These are phyloP conservation scores for Lyophyllum decastes DNA, from an alignment of 768 basidiomycete genomes.

Conservation along the genomic window DNA sequence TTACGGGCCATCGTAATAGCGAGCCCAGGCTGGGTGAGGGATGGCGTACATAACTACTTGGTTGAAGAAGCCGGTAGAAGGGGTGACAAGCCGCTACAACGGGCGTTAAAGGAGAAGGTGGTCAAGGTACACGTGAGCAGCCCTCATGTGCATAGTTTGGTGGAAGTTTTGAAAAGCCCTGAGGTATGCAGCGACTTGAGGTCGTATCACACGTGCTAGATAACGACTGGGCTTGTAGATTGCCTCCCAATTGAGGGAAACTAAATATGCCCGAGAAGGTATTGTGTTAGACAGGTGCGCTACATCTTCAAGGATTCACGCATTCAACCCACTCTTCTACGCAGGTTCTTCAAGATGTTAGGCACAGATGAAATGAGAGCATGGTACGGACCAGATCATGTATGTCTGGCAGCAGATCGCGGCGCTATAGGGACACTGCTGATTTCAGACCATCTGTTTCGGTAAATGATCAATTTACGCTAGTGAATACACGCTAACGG, in stretches of 20 bases:
- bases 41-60: conserved; percentile 83
- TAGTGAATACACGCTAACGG: background rate
- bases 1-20: conserved; percentile 94
- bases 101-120: conserved; percentile 78
- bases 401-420: conserved; percentile 85
- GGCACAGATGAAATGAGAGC: conserved; percentile 93
- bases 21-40: conserved; percentile 94
- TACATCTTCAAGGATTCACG: background rate
- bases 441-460: conserved; percentile 93
- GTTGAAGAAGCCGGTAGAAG: conserved; percentile 77
- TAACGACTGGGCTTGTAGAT: conserved; percentile 45
- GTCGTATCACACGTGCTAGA: background rate
- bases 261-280: conserved; percentile 95
- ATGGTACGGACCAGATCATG: conserved; percentile 98
- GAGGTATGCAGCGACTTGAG: conserved; percentile 56
- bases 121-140: conserved; percentile 91
- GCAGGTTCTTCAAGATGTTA: conserved; percentile 97
- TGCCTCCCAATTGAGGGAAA: conserved; percentile 78
- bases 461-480: conserved; percentile 44
- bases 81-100: conserved; percentile 81
- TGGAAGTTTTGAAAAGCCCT: conserved; percentile 92
- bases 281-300: conserved; percentile 83
- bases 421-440: conserved; percentile 93
- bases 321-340: background rate
- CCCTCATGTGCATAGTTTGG: conserved; percentile 92